These are phyloP conservation scores for Penicillium sp. DNA, from an alignment of 2,329 filamentous ascomycete species.

Conservation along the genomic window DNA sequence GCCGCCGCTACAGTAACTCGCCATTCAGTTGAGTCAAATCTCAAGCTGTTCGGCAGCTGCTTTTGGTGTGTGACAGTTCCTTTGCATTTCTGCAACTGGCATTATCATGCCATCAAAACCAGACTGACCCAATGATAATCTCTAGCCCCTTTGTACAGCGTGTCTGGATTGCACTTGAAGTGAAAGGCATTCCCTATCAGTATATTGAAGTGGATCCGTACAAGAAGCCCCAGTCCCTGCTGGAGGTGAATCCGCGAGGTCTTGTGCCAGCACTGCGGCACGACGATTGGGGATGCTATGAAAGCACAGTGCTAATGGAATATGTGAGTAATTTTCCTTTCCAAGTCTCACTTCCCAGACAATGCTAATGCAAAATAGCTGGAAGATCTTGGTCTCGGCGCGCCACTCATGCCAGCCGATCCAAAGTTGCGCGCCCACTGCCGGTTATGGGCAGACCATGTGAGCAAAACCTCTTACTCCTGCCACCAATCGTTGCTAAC, in stretches of 20 bases:
- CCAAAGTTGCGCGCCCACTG: slow-evolving; percentile 69
- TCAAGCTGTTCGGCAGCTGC: slow-evolving; percentile 79
- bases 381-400: slow-evolving; percentile 66
- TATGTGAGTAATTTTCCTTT: slow-evolving; percentile 58
- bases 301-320: slow-evolving; percentile 80
- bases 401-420: slow-evolving; percentile 59
- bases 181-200: slow-evolving; percentile 75
- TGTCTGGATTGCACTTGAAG: slow-evolving; percentile 84
- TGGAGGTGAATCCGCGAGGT: slow-evolving; percentile 73
- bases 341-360: not conserved
- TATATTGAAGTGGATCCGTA: slow-evolving; percentile 85
- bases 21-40: slow-evolving; percentile 65
- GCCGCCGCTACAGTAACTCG: slow-evolving; percentile 68
- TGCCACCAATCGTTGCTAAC: slow-evolving; percentile 11
- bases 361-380: slow-evolving; percentile 50
- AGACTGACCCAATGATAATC: slow-evolving; percentile 1
- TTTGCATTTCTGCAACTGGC: not conserved
- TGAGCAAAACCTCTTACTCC: slow-evolving; percentile 39
- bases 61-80: slow-evolving; percentile 61
- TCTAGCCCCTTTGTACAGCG: slow-evolving; percentile 79
- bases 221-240: slow-evolving; percentile 65
- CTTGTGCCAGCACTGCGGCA: slow-evolving; percentile 74
- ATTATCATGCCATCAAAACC: not conserved
- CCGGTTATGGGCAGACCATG: slow-evolving; percentile 77
- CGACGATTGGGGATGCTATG: slow-evolving; percentile 77